phyloP scores from a whole-genome alignment of 1,284 basidiomycete species.

The Bjerkandera adusta region DNA sequence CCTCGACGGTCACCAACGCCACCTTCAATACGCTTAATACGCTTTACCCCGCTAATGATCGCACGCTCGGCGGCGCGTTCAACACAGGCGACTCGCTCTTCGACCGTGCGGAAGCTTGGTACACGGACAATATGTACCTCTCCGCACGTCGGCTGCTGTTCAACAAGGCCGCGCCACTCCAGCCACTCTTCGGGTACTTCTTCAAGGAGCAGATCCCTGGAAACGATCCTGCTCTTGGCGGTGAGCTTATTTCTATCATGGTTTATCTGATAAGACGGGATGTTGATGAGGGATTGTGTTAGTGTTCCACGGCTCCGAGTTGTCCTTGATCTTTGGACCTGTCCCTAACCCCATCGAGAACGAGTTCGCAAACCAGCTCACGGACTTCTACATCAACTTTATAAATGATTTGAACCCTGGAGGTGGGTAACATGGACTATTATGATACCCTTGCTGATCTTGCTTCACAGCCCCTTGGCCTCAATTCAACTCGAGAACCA shows the following conservation, averaged over 20 bases:
- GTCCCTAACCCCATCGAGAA: constrained; percentile 41
- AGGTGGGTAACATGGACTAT: constrained; percentile 28
- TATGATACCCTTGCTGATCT: background rate
- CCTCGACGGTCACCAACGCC: constrained; percentile 42
- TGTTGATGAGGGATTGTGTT: background rate
- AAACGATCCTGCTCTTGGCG: constrained; percentile 40
- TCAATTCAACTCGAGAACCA: constrained; percentile 33
- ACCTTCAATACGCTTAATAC: constrained; percentile 36
- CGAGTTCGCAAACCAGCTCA: constrained; percentile 44
- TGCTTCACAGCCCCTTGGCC: constrained; percentile 42
- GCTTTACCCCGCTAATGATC: constrained; percentile 48
- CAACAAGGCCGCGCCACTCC: constrained; percentile 41
- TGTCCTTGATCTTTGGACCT: constrained; percentile 46
- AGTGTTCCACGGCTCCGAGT: constrained; percentile 53
- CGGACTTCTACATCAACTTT: constrained; percentile 54
- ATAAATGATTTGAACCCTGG: constrained; percentile 52
- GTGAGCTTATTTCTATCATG: constrained; percentile 19
- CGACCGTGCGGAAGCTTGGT: constrained; percentile 53
- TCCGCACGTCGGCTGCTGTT: constrained; percentile 47
- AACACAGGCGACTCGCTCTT: constrained; percentile 59
- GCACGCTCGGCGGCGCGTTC: constrained; percentile 44
- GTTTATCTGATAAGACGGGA: background rate
- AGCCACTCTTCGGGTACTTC: constrained; percentile 51
- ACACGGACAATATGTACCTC: constrained; percentile 56
- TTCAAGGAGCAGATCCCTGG: constrained; percentile 51